Percentiles rank a stretch among this genome's conserved stretches.
Evolutionary conservation across 2,329 filamentous ascomycete genomes (phyloP).

Genomic region (Metarhizium rileyi): DNA sequence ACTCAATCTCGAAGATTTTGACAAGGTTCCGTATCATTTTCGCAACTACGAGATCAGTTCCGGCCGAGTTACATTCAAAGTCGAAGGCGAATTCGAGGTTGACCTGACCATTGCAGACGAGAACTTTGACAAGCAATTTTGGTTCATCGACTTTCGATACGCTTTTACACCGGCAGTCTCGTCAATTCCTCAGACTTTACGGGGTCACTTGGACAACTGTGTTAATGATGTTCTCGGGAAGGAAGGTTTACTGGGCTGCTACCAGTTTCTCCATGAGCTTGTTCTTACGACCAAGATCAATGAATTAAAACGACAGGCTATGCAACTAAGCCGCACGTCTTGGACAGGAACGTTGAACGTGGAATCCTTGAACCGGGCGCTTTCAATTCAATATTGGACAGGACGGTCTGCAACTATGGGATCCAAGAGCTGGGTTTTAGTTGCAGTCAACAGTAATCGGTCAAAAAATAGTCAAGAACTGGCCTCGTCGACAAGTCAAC

Average conservation of each 20-base stretch:
- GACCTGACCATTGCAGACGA: conserved; percentile 88
- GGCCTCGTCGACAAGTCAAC: conserved; percentile 37
- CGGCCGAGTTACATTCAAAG: conserved; percentile 82
- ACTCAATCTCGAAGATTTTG: conserved; percentile 73
- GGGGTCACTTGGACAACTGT: conserved; percentile 56
- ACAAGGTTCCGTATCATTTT: conserved; percentile 67
- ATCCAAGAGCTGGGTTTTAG: conserved; percentile 81
- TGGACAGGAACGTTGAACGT: conserved; percentile 75
- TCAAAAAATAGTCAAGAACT: conserved; percentile 30
- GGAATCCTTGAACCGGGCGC: conserved; percentile 68
- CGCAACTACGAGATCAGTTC: conserved; percentile 67
- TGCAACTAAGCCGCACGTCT: conserved; percentile 54
- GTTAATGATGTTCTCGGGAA: conserved; percentile 62
- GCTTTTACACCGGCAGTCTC: conserved; percentile 61
- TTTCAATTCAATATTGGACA: conserved; percentile 89
- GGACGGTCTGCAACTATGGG: conserved; percentile 41
- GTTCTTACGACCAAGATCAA: conserved; percentile 84
- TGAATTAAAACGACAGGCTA: conserved; percentile 68
- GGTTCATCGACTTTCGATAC: conserved; percentile 87
- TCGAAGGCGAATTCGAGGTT: conserved; percentile 80
- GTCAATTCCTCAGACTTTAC: conserved; percentile 51
- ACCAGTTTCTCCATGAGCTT: conserved; percentile 78
- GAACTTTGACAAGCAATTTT: conserved; percentile 74
- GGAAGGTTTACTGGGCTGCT: conserved; percentile 70
- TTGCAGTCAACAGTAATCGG: conserved; percentile 66